Evolutionary conservation across 2,329 filamentous ascomycete genomes (phyloP).

Genomic region (Colletotrichum liaoningense): DNA sequence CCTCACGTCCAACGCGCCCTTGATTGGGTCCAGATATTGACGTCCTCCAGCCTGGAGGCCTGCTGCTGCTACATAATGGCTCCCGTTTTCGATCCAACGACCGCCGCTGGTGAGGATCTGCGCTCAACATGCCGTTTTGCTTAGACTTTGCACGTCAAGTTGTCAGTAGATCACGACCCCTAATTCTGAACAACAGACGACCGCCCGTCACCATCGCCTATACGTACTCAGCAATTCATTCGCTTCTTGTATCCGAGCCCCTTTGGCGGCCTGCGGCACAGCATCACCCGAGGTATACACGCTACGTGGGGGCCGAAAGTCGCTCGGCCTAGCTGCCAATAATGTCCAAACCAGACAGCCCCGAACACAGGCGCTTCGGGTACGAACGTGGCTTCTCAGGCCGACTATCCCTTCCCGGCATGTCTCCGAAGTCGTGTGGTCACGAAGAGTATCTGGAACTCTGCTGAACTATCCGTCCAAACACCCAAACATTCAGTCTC

Average conservation of each 20-base stretch:
- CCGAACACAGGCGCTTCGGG: conserved; percentile 5
- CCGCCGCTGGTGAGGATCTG: neutral
- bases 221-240: neutral
- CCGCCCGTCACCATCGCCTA: conserved; percentile 8
- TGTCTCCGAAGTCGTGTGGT: conserved; percentile 19
- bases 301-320: conserved; percentile 19
- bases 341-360: conserved; percentile 10
- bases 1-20: neutral
- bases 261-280: conserved; percentile 19
- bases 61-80: neutral
- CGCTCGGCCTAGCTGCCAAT: conserved; percentile 19
- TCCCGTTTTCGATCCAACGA: conserved; percentile 1
- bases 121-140: neutral
- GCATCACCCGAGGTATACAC: conserved; percentile 4
- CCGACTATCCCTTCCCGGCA: conserved; percentile 1
- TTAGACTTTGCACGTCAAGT: conserved; percentile 14
- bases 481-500: conserved; percentile 8
- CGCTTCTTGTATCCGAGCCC: conserved; percentile 11
- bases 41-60: neutral
- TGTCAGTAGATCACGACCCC: conserved; percentile 1
- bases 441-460: conserved; percentile 17
- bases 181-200: conserved; percentile 16
- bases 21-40: conserved; percentile 4
- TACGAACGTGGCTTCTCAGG: neutral
- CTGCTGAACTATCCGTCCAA: conserved; percentile 24